Evolutionary conservation across 805 yeast species (phyloP), one percentile per base, ranked within the genome.

Genomic region (Metschnikowia reukaufii): DNA sequence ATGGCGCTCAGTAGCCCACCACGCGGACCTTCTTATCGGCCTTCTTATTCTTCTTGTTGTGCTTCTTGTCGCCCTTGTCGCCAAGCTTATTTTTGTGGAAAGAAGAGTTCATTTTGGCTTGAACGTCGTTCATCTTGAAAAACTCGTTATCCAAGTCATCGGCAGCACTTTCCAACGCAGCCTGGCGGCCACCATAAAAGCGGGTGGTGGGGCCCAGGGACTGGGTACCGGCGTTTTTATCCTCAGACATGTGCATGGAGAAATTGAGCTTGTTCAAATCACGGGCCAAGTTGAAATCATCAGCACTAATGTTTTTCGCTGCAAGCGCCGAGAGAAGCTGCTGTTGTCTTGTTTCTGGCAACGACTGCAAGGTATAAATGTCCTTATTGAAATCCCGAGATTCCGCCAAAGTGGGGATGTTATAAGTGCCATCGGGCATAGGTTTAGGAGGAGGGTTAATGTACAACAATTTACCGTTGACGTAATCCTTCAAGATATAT

Each of bases 401-500:
- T 47, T 68, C 73, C 25, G 63, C 61, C 31, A 70, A 45, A 39
- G 76, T 75, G 23, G 73, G 67, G 49, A 78, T 69, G 49, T 82
- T 85, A 58, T 81, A 83, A 4, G 81, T 73, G 12, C 81, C 84
- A 42, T 80, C 84, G 4, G 71, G 82, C 17, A 76, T 63, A 38
- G 71, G 72, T 36, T 45, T 56, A 44, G 98, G 98, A 33, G 99
- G 99, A 13, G 98, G 97, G 53, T 82, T 84, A 35, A 88, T 84
- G 62, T 78, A 91, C 39, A 89, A 72, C 47, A 94, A 72, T 65
- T 89, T 91, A 54, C 98, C 99, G 65, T 81, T 88, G 21, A 95
- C 97, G 59, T 90, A 94, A 66, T 94, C 99, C 67, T 94, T 94
- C 63, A 94, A 76, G 44, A 94, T 81, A 57, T 88, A 86, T 65